Evolutionary conservation across 257 asterid species (phyloP), one percentile per base, ranked within the genome.

Genomic region (Salvia miltiorrhiza): DNA sequence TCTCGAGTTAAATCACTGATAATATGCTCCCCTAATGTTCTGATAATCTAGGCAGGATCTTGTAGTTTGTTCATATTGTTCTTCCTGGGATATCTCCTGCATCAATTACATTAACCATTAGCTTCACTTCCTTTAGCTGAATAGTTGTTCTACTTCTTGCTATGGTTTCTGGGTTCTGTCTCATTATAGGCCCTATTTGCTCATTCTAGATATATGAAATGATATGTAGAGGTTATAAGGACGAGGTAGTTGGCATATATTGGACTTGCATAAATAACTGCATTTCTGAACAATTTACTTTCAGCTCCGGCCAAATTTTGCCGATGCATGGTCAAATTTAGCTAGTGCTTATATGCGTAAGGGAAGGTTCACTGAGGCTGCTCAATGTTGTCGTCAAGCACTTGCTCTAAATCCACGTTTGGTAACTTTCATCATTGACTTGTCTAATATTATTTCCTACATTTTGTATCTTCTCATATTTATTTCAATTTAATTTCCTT

Each of bases 361-460:
- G 78, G 97, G 96, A 81, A 87, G 98, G 84, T 84, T 86, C 61
- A 82, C 63, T 69, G 99, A 94, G 82, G 99, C 99, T 62, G 95
- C 90, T n/a, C 93, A 94, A 77, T 91, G 99, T 81, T 94, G 97
- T 79, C 99, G 99, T 54, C 99, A 94, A 80, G 97, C 99, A 77
- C 96, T 94, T 77, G 92, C 97, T 54, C 57, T 94, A 76, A 91
- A 91, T 78, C 95, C 95, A 28, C 96, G 73, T 45, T 76, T 91
- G 96, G 99, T 94, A 91, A 30, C 45, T 35, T 71, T 45, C 63
- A 33, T 45, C 12, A 60, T 16, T 62, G 61, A n/a, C 57, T 55
- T 53, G 26, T 68, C 66, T 37, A 9, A 11, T 26, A 14, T 50
- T 30, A 24, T 50, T 56, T 35, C 40, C 10, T 26, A 3, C 41